These are phyloP conservation scores for Thelonectria discophora DNA, from an alignment of 2,329 filamentous ascomycete genomes.

Conservation along the genomic window DNA sequence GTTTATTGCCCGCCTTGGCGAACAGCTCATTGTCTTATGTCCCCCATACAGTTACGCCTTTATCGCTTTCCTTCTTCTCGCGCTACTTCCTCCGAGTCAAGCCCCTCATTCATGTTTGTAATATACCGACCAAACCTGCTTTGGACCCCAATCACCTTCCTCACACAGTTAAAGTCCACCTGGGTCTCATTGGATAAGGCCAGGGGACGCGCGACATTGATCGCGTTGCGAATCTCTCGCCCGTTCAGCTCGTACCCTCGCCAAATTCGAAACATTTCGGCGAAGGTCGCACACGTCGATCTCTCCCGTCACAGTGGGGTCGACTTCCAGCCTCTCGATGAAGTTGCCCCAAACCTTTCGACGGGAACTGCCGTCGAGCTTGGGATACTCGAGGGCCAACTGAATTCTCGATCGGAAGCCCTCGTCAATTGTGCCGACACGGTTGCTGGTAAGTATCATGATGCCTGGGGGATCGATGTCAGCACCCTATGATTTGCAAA, in stretches of 20 bases:
- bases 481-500: neutral
- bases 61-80: too few species aligned
- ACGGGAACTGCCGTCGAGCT: neutral
- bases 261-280: neutral
- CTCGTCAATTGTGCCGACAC: neutral
- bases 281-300: neutral
- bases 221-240: neutral
- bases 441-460: neutral
- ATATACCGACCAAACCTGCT: too few species aligned
- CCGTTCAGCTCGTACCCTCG: neutral
- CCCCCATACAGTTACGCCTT: too few species aligned
- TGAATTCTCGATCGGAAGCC: neutral
- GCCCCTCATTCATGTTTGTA: too few species aligned
- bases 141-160: too few species aligned
- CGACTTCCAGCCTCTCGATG: neutral
- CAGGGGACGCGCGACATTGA: neutral
- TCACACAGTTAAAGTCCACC: too few species aligned
- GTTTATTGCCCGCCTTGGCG: too few species aligned
- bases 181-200: neutral
- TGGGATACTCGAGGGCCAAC: neutral
- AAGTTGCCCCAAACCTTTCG: conserved; percentile 3
- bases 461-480: neutral
- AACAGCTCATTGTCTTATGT: too few species aligned
- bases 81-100: too few species aligned
- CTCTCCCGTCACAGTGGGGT: neutral